These are phyloP conservation scores for Punica granatum DNA, from an alignment of 345 rosid species.

Conservation along the genomic window DNA sequence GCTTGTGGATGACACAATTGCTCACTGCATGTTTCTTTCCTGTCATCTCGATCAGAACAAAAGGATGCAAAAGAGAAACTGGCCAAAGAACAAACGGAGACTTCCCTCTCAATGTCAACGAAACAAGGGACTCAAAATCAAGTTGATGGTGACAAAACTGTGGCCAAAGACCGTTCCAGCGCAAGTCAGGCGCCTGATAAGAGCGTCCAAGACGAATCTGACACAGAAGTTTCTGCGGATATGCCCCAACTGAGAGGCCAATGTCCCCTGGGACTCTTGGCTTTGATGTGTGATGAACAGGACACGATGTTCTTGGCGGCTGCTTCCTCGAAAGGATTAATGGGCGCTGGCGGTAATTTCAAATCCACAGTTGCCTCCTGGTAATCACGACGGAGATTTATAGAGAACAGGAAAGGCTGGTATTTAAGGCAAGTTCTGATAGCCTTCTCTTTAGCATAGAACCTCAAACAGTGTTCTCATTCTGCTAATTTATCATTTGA, in stretches of 20 bases:
- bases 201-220: slow-evolving; percentile 38
- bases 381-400: slow-evolving; percentile 54
- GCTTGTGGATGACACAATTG: neutral
- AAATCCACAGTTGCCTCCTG: slow-evolving; percentile 43
- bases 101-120: slow-evolving; percentile 46
- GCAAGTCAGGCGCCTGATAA: slow-evolving; percentile 47
- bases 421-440: slow-evolving; percentile 53
- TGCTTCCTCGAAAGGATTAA: slow-evolving; percentile 52
- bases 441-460: neutral
- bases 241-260: slow-evolving; percentile 51
- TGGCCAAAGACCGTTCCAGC: slow-evolving; percentile 48
- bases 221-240: slow-evolving; percentile 44
- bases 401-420: slow-evolving; percentile 77
- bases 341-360: slow-evolving; percentile 39
- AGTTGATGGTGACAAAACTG: slow-evolving; percentile 32
- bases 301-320: slow-evolving; percentile 73
- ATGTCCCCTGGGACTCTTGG: slow-evolving; percentile 95
- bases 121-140: slow-evolving; percentile 43
- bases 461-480: neutral
- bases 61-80: slow-evolving; percentile 42
- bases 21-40: slow-evolving; percentile 4
- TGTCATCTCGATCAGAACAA: slow-evolving; percentile 31
- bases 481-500: neutral
- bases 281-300: slow-evolving; percentile 96
- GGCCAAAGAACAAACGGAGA: slow-evolving; percentile 36